Conservation (phyloP, 345 rosid genomes). For the Ceriops zippeliana region DNA sequence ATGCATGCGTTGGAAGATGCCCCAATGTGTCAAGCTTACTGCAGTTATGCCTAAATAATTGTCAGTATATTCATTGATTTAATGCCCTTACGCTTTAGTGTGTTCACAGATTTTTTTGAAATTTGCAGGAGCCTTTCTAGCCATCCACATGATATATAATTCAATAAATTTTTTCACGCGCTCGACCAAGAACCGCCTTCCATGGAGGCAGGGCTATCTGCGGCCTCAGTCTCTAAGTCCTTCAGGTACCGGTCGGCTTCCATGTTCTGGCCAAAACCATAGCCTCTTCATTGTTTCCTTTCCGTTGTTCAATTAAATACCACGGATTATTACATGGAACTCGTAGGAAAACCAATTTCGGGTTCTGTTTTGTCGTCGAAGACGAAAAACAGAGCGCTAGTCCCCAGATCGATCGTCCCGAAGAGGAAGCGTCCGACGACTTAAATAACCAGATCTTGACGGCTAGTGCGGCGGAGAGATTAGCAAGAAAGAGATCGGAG, state of each 20-base stretch:
- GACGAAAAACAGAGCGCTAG: conserved; percentile 36
- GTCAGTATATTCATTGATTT: too few relatives aligned
- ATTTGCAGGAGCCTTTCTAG: too few relatives aligned
- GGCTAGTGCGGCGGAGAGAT: conserved; percentile 31
- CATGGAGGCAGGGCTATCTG: conserved; percentile 71
- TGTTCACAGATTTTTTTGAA: too few relatives aligned
- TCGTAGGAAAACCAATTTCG: conserved; percentile 29
- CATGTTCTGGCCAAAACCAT: conserved; percentile 32
- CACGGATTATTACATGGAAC: conserved; percentile 4
- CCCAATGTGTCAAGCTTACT: conserved; percentile 86
- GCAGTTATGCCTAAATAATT: too few relatives aligned
- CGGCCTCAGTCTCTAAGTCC: conserved; percentile 44
- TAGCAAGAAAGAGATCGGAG: conserved; percentile 42
- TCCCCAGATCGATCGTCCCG: conserved; percentile 24
- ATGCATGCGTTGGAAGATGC: conserved; percentile 96
- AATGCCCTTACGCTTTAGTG: too few relatives aligned
- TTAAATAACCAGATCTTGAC: conserved; percentile 11
- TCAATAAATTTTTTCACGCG: too few relatives aligned
- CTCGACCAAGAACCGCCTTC: conserved; percentile 8
- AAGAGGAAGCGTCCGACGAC: conserved; percentile 15
- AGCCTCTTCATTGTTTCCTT: conserved; percentile 10
- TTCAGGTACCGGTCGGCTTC: conserved; percentile 26
- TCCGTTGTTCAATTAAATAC: conserved; percentile 23
- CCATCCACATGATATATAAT: too few relatives aligned
- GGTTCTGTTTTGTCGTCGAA: conserved; percentile 64